Conservation (phyloP, 2,329 filamentous ascomycete species). For the Beauveria australis region DNA sequence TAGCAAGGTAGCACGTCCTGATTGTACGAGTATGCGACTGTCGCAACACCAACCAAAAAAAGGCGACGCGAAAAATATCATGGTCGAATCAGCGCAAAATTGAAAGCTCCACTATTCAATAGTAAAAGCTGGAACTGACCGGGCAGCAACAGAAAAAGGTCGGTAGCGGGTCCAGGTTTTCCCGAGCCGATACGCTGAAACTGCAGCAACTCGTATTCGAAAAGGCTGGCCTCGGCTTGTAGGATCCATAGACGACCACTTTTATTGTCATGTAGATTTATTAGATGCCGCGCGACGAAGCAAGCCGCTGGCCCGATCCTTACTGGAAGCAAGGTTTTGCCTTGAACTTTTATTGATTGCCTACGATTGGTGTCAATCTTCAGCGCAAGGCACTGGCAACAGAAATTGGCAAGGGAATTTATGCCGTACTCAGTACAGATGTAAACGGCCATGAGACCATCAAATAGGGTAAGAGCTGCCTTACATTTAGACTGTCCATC, state of each 20-base stretch:
- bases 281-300: background rate
- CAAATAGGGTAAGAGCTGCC: background rate
- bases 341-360: background rate
- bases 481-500: background rate
- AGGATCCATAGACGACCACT: no score
- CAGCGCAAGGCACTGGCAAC: background rate
- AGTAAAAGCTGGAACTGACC: background rate
- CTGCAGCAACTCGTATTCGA: background rate
- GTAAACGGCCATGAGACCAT: background rate
- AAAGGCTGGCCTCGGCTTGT: background rate
- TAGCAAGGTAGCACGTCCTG: background rate
- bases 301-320: background rate
- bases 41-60: background rate
- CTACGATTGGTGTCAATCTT: background rate
- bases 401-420: no score
- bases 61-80: background rate
- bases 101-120: background rate
- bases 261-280: no score
- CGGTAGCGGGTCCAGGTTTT: background rate
- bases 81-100: conserved; percentile 1
- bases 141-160: background rate
- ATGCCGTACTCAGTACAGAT: no score
- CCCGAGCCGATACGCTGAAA: background rate
- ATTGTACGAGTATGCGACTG: background rate
- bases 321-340: background rate